These are phyloP conservation scores for Blastocladiella emersonii DNA, from an alignment of 371 early-diverging fungal genomes.

Conservation along the genomic window DNA sequence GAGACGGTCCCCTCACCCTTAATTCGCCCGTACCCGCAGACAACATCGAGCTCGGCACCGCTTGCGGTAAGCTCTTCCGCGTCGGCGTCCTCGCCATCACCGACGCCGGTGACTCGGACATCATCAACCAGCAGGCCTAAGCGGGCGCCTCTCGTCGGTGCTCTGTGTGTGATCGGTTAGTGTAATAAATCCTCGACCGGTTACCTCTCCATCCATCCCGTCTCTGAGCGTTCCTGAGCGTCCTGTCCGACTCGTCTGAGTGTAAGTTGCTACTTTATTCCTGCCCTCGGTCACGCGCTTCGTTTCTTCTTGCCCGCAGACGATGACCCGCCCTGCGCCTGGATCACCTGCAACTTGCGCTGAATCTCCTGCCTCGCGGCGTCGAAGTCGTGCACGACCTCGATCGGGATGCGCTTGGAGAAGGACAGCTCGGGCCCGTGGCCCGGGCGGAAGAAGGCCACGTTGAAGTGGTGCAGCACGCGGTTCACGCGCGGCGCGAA, in stretches of 20 bases:
- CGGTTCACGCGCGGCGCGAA: background rate
- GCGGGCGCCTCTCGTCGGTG: no score
- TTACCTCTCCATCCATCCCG: no score
- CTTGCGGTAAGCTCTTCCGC: conserved; percentile 99
- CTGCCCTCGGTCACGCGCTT: no score
- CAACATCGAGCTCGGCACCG: conserved; percentile 98
- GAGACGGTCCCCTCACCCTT: no score
- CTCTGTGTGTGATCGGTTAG: no score
- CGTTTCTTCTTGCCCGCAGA: no score
- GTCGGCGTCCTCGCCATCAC: conserved; percentile 91
- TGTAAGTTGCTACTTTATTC: no score
- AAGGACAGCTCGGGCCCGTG: background rate
- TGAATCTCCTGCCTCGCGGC: background rate
- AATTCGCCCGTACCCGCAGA: conserved; percentile 25
- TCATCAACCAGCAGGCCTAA: conserved; percentile 33
- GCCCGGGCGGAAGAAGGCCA: background rate
- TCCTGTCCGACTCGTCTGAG: no score
- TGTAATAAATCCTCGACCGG: no score
- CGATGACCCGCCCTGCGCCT: no score
- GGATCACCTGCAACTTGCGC: background rate
- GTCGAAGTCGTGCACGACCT: background rate
- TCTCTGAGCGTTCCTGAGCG: no score
- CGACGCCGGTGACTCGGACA: conserved; percentile 93
- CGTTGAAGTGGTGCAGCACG: background rate
- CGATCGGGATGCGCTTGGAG: background rate